Percentiles rank a stretch among this genome's conserved stretches.
Conservation (phyloP, 306 rosid genomes). For the Pyrus bretschneideri region DNA sequence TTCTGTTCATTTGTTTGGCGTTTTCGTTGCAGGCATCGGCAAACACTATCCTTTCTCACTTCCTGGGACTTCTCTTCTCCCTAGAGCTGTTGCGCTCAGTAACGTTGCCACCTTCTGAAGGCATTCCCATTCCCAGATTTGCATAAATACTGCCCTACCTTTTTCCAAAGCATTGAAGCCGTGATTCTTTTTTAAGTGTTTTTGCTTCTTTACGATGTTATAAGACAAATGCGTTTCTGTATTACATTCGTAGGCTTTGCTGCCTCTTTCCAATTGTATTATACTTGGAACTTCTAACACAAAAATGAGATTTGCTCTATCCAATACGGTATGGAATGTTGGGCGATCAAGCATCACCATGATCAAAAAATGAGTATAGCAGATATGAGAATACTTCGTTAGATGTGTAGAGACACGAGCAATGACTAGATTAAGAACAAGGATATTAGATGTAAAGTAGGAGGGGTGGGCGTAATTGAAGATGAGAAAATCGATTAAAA, state of each 20-base stretch:
- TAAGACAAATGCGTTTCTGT: not conserved
- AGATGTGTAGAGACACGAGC: too few species aligned
- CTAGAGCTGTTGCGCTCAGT: constrained; percentile 86
- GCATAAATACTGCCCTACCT: constrained; percentile 31
- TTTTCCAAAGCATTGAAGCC: not conserved
- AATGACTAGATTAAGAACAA: too few species aligned
- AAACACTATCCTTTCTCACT: constrained; percentile 90
- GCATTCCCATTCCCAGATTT: constrained; percentile 46
- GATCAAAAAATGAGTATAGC: too few species aligned
- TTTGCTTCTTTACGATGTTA: not conserved
- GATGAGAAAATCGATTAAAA: too few species aligned
- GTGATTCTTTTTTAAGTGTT: constrained; percentile 9
- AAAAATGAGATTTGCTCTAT: too few species aligned
- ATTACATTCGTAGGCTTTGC: not conserved
- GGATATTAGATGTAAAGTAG: too few species aligned
- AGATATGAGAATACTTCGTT: too few species aligned
- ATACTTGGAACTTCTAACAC: not conserved
- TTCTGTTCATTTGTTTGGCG: not conserved
- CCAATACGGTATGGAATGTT: too few species aligned
- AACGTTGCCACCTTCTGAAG: constrained; percentile 60
- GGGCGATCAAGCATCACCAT: too few species aligned
- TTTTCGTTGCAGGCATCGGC: constrained; percentile 74
- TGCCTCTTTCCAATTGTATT: not conserved
- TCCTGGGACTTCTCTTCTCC: constrained; percentile 82
- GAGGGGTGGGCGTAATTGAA: too few species aligned